Evolutionary conservation across 768 basidiomycete genomes (phyloP).

Genomic region (Paxillus involutus): DNA sequence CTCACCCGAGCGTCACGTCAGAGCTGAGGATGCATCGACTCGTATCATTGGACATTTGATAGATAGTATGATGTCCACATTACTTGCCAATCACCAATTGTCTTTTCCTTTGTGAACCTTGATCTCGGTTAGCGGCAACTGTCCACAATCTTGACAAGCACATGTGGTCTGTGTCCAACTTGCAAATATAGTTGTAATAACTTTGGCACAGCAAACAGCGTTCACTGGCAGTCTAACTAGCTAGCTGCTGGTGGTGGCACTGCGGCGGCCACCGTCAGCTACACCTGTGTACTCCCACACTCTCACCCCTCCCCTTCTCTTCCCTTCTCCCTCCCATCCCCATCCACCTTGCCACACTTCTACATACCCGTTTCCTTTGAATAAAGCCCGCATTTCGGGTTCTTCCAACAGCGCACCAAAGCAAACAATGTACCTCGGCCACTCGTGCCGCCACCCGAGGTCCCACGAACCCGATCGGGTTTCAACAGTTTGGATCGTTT

Average conservation of each 20-base stretch:
- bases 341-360: slow-evolving; percentile 67
- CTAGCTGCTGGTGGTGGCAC: not conserved
- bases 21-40: slow-evolving; percentile 2
- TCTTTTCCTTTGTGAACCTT: not conserved
- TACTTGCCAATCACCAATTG: not conserved
- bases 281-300: slow-evolving; percentile 51
- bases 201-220: too few relatives aligned
- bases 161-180: not conserved
- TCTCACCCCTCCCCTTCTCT: slow-evolving; percentile 65
- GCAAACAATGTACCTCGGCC: slow-evolving; percentile 80
- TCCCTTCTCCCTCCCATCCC: slow-evolving; percentile 69
- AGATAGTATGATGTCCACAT: slow-evolving; percentile 8
- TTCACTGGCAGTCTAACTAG: too few relatives aligned
- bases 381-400: slow-evolving; percentile 44
- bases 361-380: slow-evolving; percentile 58
- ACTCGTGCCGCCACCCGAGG: slow-evolving; percentile 62
- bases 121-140: not conserved
- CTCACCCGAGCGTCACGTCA: slow-evolving; percentile 43
- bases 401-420: slow-evolving; percentile 76
- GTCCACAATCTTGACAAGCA: not conserved
- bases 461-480: slow-evolving; percentile 15
- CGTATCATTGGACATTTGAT: not conserved
- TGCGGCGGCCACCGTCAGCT: not conserved
- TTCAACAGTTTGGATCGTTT: slow-evolving; percentile 30
- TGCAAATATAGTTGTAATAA: not conserved